Evolutionary conservation across 108 stramenopile species (phyloP).

Genomic region (Seminavis robusta): DNA sequence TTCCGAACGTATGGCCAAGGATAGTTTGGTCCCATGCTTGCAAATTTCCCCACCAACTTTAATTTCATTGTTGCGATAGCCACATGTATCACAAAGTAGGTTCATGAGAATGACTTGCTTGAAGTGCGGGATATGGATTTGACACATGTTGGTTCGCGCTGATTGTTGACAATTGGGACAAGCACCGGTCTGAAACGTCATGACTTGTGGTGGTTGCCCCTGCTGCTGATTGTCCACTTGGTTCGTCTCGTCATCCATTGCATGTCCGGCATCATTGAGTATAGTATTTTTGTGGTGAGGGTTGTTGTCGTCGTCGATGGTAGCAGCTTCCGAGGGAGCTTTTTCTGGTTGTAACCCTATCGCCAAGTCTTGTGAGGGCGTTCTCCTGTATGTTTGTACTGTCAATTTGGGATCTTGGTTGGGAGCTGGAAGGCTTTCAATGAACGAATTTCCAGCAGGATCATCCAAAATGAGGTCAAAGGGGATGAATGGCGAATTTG

Average conservation of each 20-base stretch:
- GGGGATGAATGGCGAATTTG: constrained; percentile 25
- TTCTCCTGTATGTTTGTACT: constrained; percentile 23
- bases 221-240: not conserved
- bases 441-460: constrained; percentile 80
- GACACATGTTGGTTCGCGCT: constrained; percentile 66
- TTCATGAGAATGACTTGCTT: constrained; percentile 92
- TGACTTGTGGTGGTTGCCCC: constrained; percentile 18
- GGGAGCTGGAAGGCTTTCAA: constrained; percentile 45
- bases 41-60: constrained; percentile 93
- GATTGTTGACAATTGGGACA: constrained; percentile 46
- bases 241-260: not conserved
- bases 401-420: constrained; percentile 34
- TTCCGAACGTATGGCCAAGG: constrained; percentile 31
- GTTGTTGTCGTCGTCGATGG: constrained; percentile 31
- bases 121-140: constrained; percentile 91
- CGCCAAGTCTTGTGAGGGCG: constrained; percentile 44
- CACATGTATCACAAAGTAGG: constrained; percentile 84
- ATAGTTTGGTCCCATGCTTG: constrained; percentile 56
- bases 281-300: constrained; percentile 38
- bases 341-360: constrained; percentile 46
- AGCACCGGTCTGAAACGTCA: constrained; percentile 41
- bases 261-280: not conserved
- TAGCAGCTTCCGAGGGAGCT: constrained; percentile 23
- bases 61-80: constrained; percentile 75
- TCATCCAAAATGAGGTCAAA: constrained; percentile 70